phyloP scores from a whole-genome alignment of 1,284 basidiomycete genomes.

The Microstroma glucosiphilum region DNA sequence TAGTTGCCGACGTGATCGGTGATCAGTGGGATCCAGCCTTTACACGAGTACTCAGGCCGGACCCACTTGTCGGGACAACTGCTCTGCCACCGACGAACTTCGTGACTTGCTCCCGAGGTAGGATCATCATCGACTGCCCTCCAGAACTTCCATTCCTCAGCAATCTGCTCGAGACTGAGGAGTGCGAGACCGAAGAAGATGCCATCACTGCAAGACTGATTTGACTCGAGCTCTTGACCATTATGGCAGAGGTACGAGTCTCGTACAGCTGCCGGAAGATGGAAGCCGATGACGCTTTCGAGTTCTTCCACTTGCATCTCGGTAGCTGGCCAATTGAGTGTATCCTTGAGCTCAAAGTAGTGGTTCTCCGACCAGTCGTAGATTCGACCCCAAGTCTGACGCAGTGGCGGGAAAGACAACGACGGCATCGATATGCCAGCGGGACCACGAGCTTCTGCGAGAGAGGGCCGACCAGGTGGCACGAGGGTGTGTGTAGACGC shows the following conservation, averaged over 20 bases:
- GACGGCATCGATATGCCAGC: slow-evolving; percentile 31
- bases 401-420: slow-evolving; percentile 38
- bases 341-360: slow-evolving; percentile 45
- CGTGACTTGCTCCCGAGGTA: slow-evolving; percentile 35
- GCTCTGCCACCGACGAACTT: slow-evolving; percentile 60
- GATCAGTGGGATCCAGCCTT: slow-evolving; percentile 92
- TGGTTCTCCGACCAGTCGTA: slow-evolving; percentile 36
- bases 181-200: slow-evolving; percentile 47
- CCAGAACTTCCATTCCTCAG: slow-evolving; percentile 48
- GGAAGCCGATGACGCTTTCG: slow-evolving; percentile 39
- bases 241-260: slow-evolving; percentile 44
- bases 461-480: background rate
- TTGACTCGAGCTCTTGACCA: slow-evolving; percentile 46
- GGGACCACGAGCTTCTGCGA: slow-evolving; percentile 15
- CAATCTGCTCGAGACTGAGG: slow-evolving; percentile 38
- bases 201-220: slow-evolving; percentile 44
- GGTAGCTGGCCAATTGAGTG: slow-evolving; percentile 46
- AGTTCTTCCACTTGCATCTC: slow-evolving; percentile 38
- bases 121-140: slow-evolving; percentile 45
- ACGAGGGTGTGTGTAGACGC: slow-evolving; percentile 8
- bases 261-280: slow-evolving; percentile 40
- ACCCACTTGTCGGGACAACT: slow-evolving; percentile 89
- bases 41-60: slow-evolving; percentile 78
- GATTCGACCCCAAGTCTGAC: slow-evolving; percentile 46
- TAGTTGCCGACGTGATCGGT: slow-evolving; percentile 94